Percentiles rank a stretch among this genome's conserved stretches.
phyloP scores from a whole-genome alignment of 768 basidiomycete genomes.

The Tubosaeta sp. region DNA sequence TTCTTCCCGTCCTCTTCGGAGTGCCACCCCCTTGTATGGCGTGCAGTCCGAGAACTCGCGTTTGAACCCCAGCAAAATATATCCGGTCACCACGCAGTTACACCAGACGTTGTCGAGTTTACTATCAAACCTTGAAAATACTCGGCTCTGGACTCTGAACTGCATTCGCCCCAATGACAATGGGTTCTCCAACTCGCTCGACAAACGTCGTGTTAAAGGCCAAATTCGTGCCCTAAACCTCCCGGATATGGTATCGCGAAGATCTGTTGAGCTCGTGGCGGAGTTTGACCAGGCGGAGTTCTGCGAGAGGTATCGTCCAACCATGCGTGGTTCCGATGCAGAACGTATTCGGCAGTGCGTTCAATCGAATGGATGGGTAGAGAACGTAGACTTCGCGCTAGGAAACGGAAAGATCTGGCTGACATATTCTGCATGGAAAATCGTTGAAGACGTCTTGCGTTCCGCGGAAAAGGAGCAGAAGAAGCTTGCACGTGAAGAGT shows the following conservation, averaged over 20 bases:
- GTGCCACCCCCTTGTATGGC: conserved; percentile 36
- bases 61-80: conserved; percentile 49
- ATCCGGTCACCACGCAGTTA: conserved; percentile 56
- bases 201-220: conserved; percentile 56
- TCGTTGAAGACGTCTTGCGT: conserved; percentile 53
- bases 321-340: conserved; percentile 42
- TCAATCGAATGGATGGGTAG: conserved; percentile 47
- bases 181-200: conserved; percentile 57
- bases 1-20: conserved; percentile 52
- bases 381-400: conserved; percentile 50
- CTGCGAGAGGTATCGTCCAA: conserved; percentile 50
- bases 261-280: conserved; percentile 47
- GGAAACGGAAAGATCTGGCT: conserved; percentile 56
- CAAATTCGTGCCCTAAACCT: conserved; percentile 53
- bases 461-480: conserved; percentile 47
- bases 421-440: conserved; percentile 54
- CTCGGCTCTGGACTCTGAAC: conserved; percentile 50
- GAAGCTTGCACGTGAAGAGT: conserved; percentile 37
- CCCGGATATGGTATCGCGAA: conserved; percentile 48
- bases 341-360: conserved; percentile 50
- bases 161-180: conserved; percentile 67
- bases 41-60: conserved; percentile 34
- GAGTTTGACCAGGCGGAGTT: conserved; percentile 48
- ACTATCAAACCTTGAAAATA: conserved; percentile 41
- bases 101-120: conserved; percentile 51